Base-by-base conservation (phyloP, 352 stramenopile genomes). In the Pythium chondricola region DNA sequence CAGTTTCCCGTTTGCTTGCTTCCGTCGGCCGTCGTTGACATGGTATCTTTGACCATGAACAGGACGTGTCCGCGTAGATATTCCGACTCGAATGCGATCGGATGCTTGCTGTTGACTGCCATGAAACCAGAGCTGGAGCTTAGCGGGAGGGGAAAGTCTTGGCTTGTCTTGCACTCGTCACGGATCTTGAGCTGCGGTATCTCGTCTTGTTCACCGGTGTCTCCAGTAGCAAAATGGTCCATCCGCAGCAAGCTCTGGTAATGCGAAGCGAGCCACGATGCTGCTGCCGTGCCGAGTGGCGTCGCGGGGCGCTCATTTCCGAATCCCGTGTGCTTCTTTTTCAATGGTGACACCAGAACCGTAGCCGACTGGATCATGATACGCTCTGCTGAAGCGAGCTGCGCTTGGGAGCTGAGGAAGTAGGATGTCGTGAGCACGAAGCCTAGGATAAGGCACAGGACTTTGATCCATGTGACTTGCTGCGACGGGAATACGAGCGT, bases 11-110 rank as follows among this genome's bases (percentile, higher is more conserved):
- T 8, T 33, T 33, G 8, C 13, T 33, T 33, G 43, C 31, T n/a
- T 7, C 13, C 11, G 16, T 22, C 0, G 17, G 7, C n/a, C 7
- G 11, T 22, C 26, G 27, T 25, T 40, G 14, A n/a, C 4, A 2
- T 41, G 42, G 10, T 59, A 40, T 37, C 48, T 39, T 49, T 74
- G 44, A 73, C 65, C 42, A 79, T 51, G 24, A 80, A 58, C 17
- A 77, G 53, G 21, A 65, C 35, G 14, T 62, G 56, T 3, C 69
- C 69, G 22, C 58, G 43, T 38, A 80, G 75, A 13, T 72, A 56
- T 6, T 72, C 69, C 22, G 67, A 71, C 40, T 80, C 66, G 44
- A 80, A 68, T n/a, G 69, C 26, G 26, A 74, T 64, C n/a, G 65
- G 65, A 6, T 69, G 52, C 14, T 63, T 59, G 3, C 51, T 48